A percentile compares a stretch with the other conserved stretches of the same genome.
Evolutionary conservation across 495 filamentous ascomycete species (phyloP).

Genomic region (Xylaria castorea): DNA sequence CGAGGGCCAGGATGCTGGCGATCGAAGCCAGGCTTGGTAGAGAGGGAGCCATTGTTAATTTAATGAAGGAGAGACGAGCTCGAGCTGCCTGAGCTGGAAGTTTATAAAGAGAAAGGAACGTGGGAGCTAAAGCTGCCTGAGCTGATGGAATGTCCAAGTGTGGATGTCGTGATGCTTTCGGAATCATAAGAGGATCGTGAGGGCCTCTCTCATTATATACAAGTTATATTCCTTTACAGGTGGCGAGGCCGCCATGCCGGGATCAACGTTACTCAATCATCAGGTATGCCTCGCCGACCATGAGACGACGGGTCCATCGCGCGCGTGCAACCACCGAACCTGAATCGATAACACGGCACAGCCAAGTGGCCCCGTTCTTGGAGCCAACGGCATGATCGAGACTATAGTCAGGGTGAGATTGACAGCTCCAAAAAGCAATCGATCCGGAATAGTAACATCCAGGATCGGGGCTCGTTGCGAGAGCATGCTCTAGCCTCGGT

Average conservation of each 20-base stretch:
- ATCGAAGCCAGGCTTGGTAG: slow-evolving; percentile 33
- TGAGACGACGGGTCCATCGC: slow-evolving; percentile 15
- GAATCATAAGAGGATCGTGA: not conserved
- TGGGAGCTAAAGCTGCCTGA: slow-evolving; percentile 24
- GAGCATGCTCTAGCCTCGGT: slow-evolving; percentile 11
- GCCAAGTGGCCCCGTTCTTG: slow-evolving; percentile 9
- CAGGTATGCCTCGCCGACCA: slow-evolving; percentile 23
- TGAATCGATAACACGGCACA: slow-evolving; percentile 15
- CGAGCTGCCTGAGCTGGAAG: slow-evolving; percentile 27
- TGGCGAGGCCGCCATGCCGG: not conserved
- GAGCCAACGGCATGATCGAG: not conserved
- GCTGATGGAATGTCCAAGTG: slow-evolving; percentile 15
- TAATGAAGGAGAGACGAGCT: slow-evolving; percentile 23
- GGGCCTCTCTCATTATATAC: slow-evolving; percentile 25
- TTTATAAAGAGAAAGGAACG: slow-evolving; percentile 24
- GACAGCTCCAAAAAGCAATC: not conserved
- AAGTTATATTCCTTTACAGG: not conserved
- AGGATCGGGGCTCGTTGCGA: slow-evolving; percentile 24
- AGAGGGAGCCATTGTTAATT: slow-evolving; percentile 39
- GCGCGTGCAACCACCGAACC: slow-evolving; percentile 23
- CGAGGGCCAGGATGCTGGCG: slow-evolving; percentile 37
- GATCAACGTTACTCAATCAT: slow-evolving; percentile 24
- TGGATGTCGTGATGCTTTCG: slow-evolving; percentile 17
- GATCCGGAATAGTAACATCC: slow-evolving; percentile 20
- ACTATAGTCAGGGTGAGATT: slow-evolving; percentile 13